Evolutionary conservation across 2,329 filamentous ascomycete genomes (phyloP).

Genomic region (Eutypella sp.): DNA sequence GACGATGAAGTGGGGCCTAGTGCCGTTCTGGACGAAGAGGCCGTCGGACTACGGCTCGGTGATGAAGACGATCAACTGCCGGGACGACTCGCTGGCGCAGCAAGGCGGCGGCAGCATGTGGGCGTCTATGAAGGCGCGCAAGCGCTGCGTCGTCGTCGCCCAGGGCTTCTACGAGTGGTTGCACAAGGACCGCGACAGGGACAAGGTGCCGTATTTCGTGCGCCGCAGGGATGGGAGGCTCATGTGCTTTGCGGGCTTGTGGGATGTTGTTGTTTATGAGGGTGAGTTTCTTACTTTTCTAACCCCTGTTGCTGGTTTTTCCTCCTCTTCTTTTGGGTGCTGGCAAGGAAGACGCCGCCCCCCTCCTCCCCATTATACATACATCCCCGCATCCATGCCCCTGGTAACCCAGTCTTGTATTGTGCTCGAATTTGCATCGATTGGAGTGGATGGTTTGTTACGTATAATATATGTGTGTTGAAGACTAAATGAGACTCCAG

Average conservation of each 20-base stretch:
- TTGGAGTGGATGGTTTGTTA: no score
- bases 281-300: conserved; percentile 37
- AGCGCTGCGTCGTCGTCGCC: conserved; percentile 81
- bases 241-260: conserved; percentile 87
- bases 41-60: conserved; percentile 71
- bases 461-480: no score
- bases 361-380: no score
- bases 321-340: no score
- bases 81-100: conserved; percentile 76
- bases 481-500: no score
- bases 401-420: no score
- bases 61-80: conserved; percentile 91
- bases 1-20: conserved; percentile 91
- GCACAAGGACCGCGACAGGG: conserved; percentile 64
- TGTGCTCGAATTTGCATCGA: no score
- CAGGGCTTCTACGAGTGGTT: conserved; percentile 98
- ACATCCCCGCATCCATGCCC: no score
- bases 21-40: conserved; percentile 90
- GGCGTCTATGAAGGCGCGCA: conserved; percentile 83
- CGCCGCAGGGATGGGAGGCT: conserved; percentile 76
- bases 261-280: conserved; percentile 82
- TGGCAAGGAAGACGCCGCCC: no score
- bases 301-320: no score
- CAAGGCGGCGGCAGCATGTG: conserved; percentile 81
- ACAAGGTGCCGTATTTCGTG: conserved; percentile 80